Percentiles rank a stretch among this genome's conserved stretches.
Evolutionary conservation across 495 filamentous ascomycete genomes (phyloP).

Genomic region (Neurospora sublineolata): DNA sequence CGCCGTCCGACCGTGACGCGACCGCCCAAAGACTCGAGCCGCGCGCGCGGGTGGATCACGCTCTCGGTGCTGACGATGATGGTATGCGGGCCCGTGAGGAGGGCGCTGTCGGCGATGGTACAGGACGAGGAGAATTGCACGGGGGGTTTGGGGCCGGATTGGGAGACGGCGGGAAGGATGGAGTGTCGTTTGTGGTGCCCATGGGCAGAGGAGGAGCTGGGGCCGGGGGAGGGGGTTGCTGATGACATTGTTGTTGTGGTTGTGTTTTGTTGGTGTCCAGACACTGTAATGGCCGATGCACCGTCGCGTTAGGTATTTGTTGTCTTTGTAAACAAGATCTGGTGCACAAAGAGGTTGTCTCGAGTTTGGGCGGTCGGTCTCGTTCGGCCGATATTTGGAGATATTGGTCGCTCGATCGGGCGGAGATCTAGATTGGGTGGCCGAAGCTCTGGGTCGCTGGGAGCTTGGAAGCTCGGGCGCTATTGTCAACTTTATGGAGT

Average conservation of each 20-base stretch:
- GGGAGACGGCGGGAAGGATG: constrained; percentile 31
- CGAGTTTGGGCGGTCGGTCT: not conserved
- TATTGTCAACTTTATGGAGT: not conserved
- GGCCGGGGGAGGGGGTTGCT: not conserved
- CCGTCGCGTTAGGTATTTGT: not conserved
- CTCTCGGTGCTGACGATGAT: constrained; percentile 60
- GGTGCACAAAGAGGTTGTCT: not conserved
- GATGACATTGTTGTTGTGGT: constrained; percentile 7
- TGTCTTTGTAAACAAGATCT: not conserved
- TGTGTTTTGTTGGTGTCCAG: not conserved
- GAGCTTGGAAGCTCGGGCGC: not conserved
- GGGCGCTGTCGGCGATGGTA: constrained; percentile 64
- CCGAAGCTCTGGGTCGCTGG: not conserved
- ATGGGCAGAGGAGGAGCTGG: constrained; percentile 5
- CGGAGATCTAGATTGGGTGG: not conserved
- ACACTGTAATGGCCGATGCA: not conserved
- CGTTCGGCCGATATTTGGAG: not conserved
- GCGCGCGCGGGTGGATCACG: constrained; percentile 72
- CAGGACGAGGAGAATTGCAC: constrained; percentile 57
- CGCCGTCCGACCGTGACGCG: constrained; percentile 60
- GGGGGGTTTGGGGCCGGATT: constrained; percentile 47
- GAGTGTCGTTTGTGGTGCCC: constrained; percentile 38
- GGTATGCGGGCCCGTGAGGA: constrained; percentile 57
- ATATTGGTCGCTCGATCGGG: not conserved
- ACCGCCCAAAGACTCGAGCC: constrained; percentile 55